Evolutionary conservation across 139 green algal species (phyloP).

Genomic region (Chlorella sp.): DNA sequence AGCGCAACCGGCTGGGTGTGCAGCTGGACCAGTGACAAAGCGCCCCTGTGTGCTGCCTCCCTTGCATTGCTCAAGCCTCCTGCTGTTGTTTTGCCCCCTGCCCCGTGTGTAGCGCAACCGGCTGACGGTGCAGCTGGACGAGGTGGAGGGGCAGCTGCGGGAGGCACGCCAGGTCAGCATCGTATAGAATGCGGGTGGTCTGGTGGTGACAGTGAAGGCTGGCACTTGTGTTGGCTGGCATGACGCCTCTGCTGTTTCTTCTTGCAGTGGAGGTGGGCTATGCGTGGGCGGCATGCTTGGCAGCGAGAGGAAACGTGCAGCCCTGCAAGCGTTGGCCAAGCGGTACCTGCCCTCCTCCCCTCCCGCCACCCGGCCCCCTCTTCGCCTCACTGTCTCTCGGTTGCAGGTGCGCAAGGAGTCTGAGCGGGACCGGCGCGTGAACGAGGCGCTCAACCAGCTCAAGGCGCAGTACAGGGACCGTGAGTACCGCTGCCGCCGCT

Average conservation of each 20-base stretch:
- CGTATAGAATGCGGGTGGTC: too few relatives aligned
- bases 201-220: too few relatives aligned
- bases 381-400: neutral
- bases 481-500: neutral
- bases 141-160: conserved; percentile 72
- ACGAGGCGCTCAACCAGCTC: conserved; percentile 22
- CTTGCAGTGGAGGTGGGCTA: too few relatives aligned
- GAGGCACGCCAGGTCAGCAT: conserved; percentile 51
- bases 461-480: conserved; percentile 25
- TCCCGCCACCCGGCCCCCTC: neutral
- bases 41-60: neutral
- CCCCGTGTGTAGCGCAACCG: conserved; percentile 40
- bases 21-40: too few relatives aligned
- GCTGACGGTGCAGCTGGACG: conserved; percentile 65
- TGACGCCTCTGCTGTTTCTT: too few relatives aligned
- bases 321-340: neutral
- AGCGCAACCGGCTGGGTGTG: too few relatives aligned
- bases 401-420: conserved; percentile 30
- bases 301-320: too few relatives aligned
- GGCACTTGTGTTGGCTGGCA: too few relatives aligned
- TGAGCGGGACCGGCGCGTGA: conserved; percentile 27
- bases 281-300: too few relatives aligned
- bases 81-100: neutral
- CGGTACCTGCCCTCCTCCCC: neutral
- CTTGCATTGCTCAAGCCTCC: neutral